phyloP scores from a whole-genome alignment of 345 rosid genomes.

The Excoecaria cochinchinensis region DNA sequence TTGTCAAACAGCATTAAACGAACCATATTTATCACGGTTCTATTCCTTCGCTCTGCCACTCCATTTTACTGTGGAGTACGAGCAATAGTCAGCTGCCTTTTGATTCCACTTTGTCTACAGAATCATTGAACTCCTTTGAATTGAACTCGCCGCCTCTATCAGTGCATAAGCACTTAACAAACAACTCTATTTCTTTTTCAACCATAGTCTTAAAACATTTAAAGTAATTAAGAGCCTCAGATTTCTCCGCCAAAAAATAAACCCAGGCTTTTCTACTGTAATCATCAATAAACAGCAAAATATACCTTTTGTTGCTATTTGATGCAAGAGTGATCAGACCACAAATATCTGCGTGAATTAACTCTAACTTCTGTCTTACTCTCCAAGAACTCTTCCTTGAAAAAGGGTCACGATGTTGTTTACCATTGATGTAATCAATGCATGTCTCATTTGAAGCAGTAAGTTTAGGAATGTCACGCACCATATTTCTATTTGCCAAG shows the following conservation, averaged over 20 bases:
- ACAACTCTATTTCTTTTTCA: neutral
- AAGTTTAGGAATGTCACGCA: neutral
- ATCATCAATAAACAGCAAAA: conserved; percentile 1
- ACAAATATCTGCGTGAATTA: neutral
- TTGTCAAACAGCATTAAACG: too few relatives aligned
- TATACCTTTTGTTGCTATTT: neutral
- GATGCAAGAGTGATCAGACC: conserved; percentile 5
- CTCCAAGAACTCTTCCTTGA: conserved; percentile 1
- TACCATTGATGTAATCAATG: neutral
- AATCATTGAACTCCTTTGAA: neutral
- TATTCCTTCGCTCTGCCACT: too few relatives aligned
- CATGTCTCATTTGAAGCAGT: neutral
- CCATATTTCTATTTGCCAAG: neutral
- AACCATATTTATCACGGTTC: too few relatives aligned
- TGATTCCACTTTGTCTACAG: neutral
- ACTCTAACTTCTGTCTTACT: neutral
- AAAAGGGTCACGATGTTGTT: neutral
- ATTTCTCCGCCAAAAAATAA: neutral
- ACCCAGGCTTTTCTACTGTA: neutral
- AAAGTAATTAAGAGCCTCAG: neutral
- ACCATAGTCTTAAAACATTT: neutral
- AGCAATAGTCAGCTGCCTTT: neutral
- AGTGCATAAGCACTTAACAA: neutral
- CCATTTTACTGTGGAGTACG: neutral
- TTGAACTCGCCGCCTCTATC: conserved; percentile 2